Evolutionary conservation across 2,329 filamentous ascomycete species (phyloP).

Genomic region (Calonectria henricotiae): DNA sequence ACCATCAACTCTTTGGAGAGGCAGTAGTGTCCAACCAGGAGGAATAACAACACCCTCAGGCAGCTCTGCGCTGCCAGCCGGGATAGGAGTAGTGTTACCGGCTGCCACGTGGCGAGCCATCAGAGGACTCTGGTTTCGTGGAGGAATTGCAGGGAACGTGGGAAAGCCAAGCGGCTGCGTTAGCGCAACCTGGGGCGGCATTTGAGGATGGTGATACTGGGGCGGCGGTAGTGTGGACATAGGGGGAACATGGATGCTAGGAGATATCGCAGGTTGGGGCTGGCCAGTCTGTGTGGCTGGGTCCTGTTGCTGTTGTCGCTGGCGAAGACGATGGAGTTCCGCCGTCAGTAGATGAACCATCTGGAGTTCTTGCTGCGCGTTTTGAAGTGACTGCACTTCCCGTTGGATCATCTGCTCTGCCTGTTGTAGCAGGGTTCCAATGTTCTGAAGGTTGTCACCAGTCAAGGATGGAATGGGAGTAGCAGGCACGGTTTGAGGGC

Average conservation of each 20-base stretch:
- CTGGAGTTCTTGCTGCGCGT: constrained; percentile 78
- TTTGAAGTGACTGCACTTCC: constrained; percentile 76
- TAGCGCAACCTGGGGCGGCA: constrained; percentile 42
- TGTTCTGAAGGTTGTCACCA: constrained; percentile 60
- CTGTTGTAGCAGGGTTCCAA: constrained; percentile 75
- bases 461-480: constrained; percentile 44
- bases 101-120: constrained; percentile 67
- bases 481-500: constrained; percentile 41
- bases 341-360: constrained; percentile 77
- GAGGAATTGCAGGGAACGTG: constrained; percentile 50
- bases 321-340: constrained; percentile 79
- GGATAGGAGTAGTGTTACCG: constrained; percentile 67
- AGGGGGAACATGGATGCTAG: constrained; percentile 36
- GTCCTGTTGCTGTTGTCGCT: constrained; percentile 61
- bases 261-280: constrained; percentile 35
- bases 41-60: constrained; percentile 77
- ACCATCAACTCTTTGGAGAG: constrained; percentile 71
- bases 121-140: constrained; percentile 61
- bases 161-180: constrained; percentile 45
- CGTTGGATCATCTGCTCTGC: constrained; percentile 80
- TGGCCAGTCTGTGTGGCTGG: constrained; percentile 45
- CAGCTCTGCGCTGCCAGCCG: constrained; percentile 74
- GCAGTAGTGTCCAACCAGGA: constrained; percentile 76
- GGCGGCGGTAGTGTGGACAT: constrained; percentile 39
- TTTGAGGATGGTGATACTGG: constrained; percentile 37